phyloP scores from a whole-genome alignment of 2,329 filamentous ascomycete species.

The Cladosporium halotolerans region DNA sequence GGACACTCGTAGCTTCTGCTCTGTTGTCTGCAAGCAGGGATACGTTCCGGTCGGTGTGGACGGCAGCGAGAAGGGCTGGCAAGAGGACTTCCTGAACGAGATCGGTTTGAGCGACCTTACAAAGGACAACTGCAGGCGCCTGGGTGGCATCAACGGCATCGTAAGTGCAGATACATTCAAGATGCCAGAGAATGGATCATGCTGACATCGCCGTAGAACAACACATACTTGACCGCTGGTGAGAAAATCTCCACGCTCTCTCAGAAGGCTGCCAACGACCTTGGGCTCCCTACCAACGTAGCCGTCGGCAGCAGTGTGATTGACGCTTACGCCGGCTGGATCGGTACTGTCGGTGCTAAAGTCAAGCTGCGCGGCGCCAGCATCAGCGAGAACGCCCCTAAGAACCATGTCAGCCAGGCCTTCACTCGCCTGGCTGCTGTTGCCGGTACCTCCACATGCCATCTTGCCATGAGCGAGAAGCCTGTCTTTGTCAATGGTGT shows the following conservation, averaged over 20 bases:
- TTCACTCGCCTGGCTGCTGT: constrained; percentile 91
- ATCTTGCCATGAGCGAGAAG: constrained; percentile 88
- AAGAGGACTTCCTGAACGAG: constrained; percentile 81
- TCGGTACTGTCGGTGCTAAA: constrained; percentile 96
- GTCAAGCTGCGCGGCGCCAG: constrained; percentile 58
- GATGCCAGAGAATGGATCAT: neutral
- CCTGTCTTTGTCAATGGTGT: constrained; percentile 92
- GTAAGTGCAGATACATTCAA: constrained; percentile 46
- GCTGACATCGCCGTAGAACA: constrained; percentile 61
- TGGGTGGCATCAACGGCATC: constrained; percentile 92
- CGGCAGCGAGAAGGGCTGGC: constrained; percentile 96
- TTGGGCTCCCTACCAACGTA: constrained; percentile 80
- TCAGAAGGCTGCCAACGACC: constrained; percentile 72
- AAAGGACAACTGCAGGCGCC: constrained; percentile 81
- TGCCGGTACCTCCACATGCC: constrained; percentile 93
- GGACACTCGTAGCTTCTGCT: constrained; percentile 90
- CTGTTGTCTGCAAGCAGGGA: constrained; percentile 94
- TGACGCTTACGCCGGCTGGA: constrained; percentile 97
- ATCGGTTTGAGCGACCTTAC: constrained; percentile 73
- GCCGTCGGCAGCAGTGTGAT: constrained; percentile 95
- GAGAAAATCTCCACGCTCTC: constrained; percentile 82
- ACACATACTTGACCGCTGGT: constrained; percentile 82
- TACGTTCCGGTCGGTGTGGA: constrained; percentile 96
- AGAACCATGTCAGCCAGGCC: constrained; percentile 85
- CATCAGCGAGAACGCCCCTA: constrained; percentile 55